A percentile compares a stretch with the other conserved stretches of the same genome.
phyloP scores from a whole-genome alignment of 441 rosid genomes.

The Arabidopsis hybrid region DNA sequence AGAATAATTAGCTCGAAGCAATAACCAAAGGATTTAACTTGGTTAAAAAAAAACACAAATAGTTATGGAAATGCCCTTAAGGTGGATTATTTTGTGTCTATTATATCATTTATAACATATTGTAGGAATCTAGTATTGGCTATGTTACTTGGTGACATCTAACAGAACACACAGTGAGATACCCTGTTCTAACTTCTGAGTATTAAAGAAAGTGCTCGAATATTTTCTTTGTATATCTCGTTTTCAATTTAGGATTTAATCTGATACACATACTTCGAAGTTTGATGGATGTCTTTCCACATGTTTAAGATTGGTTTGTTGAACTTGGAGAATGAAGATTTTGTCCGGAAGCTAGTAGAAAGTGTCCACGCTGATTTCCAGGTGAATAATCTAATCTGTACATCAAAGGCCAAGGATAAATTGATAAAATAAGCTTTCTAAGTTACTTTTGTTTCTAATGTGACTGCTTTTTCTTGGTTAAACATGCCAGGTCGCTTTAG shows the following conservation, averaged over 20 bases:
- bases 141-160: neutral
- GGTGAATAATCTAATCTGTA: conserved; percentile 51
- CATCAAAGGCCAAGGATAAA: neutral
- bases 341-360: conserved; percentile 68
- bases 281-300: conserved; percentile 35
- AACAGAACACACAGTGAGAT: neutral
- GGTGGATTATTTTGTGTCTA: conserved; percentile 17
- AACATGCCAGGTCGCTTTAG: conserved; percentile 75
- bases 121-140: neutral
- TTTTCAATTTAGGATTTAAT: neutral
- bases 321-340: conserved; percentile 97
- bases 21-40: neutral
- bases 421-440: conserved; percentile 12
- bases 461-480: conserved; percentile 19
- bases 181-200: conserved; percentile 7
- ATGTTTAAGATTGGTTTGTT: conserved; percentile 75
- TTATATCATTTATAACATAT: neutral
- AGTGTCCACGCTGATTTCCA: conserved; percentile 70
- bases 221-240: neutral
- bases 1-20: conserved; percentile 3
- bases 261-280: neutral
- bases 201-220: neutral
- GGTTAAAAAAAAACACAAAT: neutral
- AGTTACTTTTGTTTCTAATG: conserved; percentile 16
- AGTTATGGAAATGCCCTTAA: neutral